Evolutionary conservation across 345 rosid genomes (phyloP), one percentile per base, ranked within the genome.

Genomic region (Ceriops tagal): DNA sequence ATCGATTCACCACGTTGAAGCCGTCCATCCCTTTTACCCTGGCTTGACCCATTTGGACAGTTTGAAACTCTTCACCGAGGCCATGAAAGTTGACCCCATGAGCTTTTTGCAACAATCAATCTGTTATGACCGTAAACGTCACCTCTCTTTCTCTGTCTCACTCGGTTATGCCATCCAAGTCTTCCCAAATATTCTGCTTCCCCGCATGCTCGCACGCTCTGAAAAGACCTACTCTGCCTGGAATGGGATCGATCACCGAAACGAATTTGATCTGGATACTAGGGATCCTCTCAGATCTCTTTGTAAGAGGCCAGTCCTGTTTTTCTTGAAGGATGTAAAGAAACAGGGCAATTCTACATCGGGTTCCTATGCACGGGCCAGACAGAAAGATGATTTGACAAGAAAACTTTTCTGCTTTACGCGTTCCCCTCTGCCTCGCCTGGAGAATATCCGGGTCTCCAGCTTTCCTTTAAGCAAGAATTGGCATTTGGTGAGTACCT

Each of bases 141-240:
- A 19, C 51, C 77, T 87, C 4, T 85, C 97, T 5, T 81, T 87
- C 78, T 81, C 85, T 1, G 79, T 89, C 32, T 93, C 98, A 0
- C 83, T 88, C 56, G 96, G 97, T 58, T 93, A 88, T 67, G 91
- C 79, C 66, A 88, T 93, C 62, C 96, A 93, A 78, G 95, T 93
- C 59, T 89, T 85, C 77, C 95, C 96, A 3, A 73, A 69, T 73
- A 81, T 88, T 1, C 77, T 85, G 57, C 73, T 76, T 22, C 96
- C 98, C 55, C 88, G 88, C 10, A 86, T 84, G 66, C 88, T 93
- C 30, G 93, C 89, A 75, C 89, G 91, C 67, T 80, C 93, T 5
- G 96, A 93, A 66, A 82, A 64, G 58, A 85, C 97, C 3, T 93
- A 83, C 83, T 71, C 92, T 69, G 98, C 98, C 11, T 93, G 97